These are phyloP conservation scores for Luzula sylvatica DNA, from an alignment of 176 grass and related monocot species.

Conservation along the genomic window DNA sequence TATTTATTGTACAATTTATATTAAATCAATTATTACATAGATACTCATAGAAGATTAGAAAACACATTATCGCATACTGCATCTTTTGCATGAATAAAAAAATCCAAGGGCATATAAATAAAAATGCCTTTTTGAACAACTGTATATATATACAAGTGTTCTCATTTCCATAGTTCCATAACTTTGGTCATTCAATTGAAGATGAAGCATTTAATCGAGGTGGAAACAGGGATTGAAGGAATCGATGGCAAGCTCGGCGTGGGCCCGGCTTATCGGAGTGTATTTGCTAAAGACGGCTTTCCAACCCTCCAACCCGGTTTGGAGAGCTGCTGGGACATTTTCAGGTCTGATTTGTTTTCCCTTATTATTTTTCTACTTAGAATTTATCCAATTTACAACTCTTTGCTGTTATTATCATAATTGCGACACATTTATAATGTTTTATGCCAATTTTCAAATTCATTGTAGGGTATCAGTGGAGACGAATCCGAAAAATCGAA, in stretches of 20 bases:
- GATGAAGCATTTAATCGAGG: slow-evolving; percentile 82
- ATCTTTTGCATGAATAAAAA: too few species aligned
- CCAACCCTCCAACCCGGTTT: slow-evolving; percentile 49
- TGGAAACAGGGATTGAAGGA: slow-evolving; percentile 47
- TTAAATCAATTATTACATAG: too few species aligned
- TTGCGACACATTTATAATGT: not conserved
- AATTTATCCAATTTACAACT: not conserved
- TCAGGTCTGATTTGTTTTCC: slow-evolving; percentile 40
- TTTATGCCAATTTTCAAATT: not conserved
- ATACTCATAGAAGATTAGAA: too few species aligned
- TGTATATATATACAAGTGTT: not conserved
- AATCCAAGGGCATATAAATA: not conserved
- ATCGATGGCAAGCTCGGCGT: slow-evolving; percentile 37
- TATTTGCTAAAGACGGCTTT: slow-evolving; percentile 63
- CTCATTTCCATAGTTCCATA: not conserved
- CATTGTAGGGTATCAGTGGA: slow-evolving; percentile 46
- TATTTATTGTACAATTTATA: too few species aligned
- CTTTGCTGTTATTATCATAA: not conserved
- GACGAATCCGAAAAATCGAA: slow-evolving; percentile 39
- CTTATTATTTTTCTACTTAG: not conserved
- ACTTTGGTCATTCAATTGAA: not conserved
- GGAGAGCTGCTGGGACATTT: slow-evolving; percentile 86
- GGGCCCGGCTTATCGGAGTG: slow-evolving; percentile 68
- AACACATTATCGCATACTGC: too few species aligned
- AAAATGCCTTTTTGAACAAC: not conserved